Evolutionary conservation across 192 early-diverging fungal genomes (phyloP).

Genomic region (Podila epigama): DNA sequence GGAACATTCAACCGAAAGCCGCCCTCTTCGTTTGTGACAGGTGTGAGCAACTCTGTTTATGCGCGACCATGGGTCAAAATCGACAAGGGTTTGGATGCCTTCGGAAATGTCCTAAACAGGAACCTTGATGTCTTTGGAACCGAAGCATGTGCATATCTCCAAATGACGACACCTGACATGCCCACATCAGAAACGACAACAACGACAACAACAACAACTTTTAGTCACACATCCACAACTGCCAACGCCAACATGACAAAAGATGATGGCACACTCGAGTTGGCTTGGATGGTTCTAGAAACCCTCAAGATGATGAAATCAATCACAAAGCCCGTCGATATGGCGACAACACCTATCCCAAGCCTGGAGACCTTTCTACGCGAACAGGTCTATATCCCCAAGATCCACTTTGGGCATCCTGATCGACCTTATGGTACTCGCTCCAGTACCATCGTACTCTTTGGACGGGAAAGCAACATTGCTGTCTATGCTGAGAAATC

Average conservation of each 20-base stretch:
- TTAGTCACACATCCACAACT: neutral
- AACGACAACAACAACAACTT: neutral
- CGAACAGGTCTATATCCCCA: conserved; percentile 33
- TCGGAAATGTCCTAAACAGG: conserved; percentile 30
- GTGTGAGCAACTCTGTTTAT: conserved; percentile 56
- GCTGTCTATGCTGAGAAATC: conserved; percentile 41
- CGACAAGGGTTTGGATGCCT: conserved; percentile 26
- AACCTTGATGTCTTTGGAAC: conserved; percentile 19
- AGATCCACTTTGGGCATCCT: neutral
- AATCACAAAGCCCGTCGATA: conserved; percentile 9
- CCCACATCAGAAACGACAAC: neutral
- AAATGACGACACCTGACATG: neutral
- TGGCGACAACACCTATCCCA: neutral
- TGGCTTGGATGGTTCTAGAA: conserved; percentile 39
- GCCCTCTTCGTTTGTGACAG: conserved; percentile 7
- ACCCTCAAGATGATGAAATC: conserved; percentile 17
- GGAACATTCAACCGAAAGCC: neutral
- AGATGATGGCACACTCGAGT: conserved; percentile 16
- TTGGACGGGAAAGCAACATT: conserved; percentile 21
- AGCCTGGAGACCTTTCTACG: conserved; percentile 7
- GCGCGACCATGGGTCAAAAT: conserved; percentile 54
- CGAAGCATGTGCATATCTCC: conserved; percentile 7
- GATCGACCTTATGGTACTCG: conserved; percentile 20
- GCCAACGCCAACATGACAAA: neutral
- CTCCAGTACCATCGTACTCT: conserved; percentile 24